phyloP scores from a whole-genome alignment of 1,284 basidiomycete genomes.

The Ceratobasidium sp. region DNA sequence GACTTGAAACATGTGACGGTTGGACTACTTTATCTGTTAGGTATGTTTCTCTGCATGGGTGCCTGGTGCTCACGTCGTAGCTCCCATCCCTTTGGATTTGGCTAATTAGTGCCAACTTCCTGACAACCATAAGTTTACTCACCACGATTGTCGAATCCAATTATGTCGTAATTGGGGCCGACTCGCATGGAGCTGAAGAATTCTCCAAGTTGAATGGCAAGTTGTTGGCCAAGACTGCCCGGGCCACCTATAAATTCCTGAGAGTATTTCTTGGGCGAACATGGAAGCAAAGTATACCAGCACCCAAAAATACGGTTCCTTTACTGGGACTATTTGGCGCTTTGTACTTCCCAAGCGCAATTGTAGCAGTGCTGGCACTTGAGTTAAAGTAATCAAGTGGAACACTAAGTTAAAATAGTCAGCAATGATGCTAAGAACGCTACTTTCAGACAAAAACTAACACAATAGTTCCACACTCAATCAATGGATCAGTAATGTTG shows the following conservation, averaged over 20 bases:
- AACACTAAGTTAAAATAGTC: neutral
- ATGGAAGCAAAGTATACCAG: neutral
- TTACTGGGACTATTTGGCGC: constrained; percentile 9
- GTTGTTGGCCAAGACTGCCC: constrained; percentile 8
- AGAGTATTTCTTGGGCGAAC: neutral
- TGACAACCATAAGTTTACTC: neutral
- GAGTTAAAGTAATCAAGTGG: constrained; percentile 13
- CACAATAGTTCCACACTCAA: constrained; percentile 18
- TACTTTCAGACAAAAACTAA: neutral
- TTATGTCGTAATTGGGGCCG: constrained; percentile 24
- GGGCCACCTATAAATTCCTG: constrained; percentile 9
- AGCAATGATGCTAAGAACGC: too few species aligned
- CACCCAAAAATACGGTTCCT: constrained; percentile 21
- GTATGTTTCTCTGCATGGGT: neutral
- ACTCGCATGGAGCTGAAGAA: constrained; percentile 7
- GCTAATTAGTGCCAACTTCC: too few species aligned
- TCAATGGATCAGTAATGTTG: neutral
- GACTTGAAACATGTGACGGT: constrained; percentile 55
- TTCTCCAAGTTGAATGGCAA: neutral
- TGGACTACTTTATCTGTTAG: constrained; percentile 50
- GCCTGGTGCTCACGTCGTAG: constrained; percentile 2
- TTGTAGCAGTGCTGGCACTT: constrained; percentile 12
- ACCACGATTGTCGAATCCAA: constrained; percentile 33
- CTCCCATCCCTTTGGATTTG: neutral
- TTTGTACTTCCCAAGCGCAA: constrained; percentile 11